phyloP scores from a whole-genome alignment of 139 green algal genomes.

The Chlamydomonas incerta region DNA sequence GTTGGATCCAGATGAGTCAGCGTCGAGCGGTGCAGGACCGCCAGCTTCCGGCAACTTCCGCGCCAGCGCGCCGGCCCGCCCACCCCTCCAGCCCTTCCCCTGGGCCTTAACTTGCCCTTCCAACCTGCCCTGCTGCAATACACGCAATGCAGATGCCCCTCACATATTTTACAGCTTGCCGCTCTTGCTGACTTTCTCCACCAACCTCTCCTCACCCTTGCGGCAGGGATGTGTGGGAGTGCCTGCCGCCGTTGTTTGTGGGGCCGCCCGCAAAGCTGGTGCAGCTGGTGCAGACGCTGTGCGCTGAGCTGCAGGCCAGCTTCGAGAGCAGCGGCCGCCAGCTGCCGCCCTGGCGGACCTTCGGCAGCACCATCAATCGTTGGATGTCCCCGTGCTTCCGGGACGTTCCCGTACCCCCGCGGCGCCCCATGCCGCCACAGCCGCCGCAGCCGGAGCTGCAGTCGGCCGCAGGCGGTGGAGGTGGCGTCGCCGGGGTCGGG shows the following conservation, averaged over 20 bases:
- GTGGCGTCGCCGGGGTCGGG: neutral
- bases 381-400: constrained; percentile 55
- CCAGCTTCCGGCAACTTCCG: too few species aligned
- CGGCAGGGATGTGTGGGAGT: constrained; percentile 60
- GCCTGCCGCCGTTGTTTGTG: constrained; percentile 57
- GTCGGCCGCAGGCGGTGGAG: neutral
- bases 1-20: too few species aligned
- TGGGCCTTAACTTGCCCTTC: too few species aligned
- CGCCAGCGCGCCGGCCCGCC: neutral
- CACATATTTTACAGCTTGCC: too few species aligned
- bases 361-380: constrained; percentile 48
- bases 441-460: neutral
- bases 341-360: constrained; percentile 57
- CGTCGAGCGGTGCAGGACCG: too few species aligned
- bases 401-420: constrained; percentile 48
- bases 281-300: constrained; percentile 60
- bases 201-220: too few species aligned
- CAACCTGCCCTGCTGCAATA: too few species aligned
- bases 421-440: neutral
- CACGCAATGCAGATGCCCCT: too few species aligned
- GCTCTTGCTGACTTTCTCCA: too few species aligned
- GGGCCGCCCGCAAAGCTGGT: constrained; percentile 55
- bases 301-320: constrained; percentile 44
- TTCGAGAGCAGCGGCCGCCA: constrained; percentile 40
- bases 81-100: neutral